Evolutionary conservation across 164 flowering plant genomes (phyloP).

Genomic region (Cinnamomum micranthum): DNA sequence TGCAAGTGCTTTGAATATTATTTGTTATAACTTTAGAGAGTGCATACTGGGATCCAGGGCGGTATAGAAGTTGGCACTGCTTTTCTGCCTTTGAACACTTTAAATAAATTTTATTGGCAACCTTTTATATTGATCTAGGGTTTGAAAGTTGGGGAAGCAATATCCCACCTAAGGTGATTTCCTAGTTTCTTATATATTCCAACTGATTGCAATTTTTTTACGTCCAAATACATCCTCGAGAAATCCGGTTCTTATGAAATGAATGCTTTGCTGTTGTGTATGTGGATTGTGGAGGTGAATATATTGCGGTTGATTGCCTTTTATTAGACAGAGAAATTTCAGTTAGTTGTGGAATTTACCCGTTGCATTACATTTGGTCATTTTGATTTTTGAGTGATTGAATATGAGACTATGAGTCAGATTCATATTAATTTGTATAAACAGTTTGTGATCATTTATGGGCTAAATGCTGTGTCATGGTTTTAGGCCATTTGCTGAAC

Average conservation of each 20-base stretch:
- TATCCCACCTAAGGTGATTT: background rate
- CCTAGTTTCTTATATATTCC: background rate
- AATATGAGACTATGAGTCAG: background rate
- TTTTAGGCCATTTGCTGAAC: slow-evolving; percentile 44
- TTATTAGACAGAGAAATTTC: background rate
- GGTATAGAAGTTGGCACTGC: too few species aligned
- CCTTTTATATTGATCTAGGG: background rate
- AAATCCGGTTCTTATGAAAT: background rate
- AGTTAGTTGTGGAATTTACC: background rate
- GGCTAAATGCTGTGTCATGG: slow-evolving; percentile 14
- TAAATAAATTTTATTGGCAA: too few species aligned
- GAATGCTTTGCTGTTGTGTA: background rate
- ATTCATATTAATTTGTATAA: background rate
- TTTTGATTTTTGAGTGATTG: background rate
- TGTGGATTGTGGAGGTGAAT: background rate
- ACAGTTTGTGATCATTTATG: background rate
- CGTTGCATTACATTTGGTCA: background rate
- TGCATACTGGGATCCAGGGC: too few species aligned
- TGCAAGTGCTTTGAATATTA: too few species aligned
- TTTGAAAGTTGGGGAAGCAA: background rate
- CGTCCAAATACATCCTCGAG: background rate
- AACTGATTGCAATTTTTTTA: background rate
- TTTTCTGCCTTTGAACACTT: too few species aligned
- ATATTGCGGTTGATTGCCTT: background rate
- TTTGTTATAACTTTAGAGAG: too few species aligned